phyloP scores from a whole-genome alignment of 2,329 filamentous ascomycete genomes.

The Ambrosiella cleistominuta region DNA sequence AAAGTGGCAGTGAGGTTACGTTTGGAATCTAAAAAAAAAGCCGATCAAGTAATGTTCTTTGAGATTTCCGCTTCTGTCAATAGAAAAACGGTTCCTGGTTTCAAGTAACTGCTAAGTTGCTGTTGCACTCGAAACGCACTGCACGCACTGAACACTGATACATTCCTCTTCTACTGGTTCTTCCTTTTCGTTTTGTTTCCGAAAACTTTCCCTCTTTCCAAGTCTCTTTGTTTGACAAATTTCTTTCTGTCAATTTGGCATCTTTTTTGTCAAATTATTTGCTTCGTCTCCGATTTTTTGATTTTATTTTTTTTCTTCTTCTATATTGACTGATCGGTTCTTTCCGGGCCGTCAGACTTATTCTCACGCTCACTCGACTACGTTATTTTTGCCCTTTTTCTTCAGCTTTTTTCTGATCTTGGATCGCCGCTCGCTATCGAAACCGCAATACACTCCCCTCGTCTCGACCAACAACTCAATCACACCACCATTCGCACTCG shows the following conservation, averaged over 20 bases:
- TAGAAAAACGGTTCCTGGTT: constrained; percentile 2
- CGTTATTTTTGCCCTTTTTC: constrained; percentile 2
- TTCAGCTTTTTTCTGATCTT: constrained; percentile 3
- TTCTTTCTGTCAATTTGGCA: not conserved
- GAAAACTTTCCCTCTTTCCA: constrained; percentile 1
- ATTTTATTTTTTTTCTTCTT: constrained; percentile 5
- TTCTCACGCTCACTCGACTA: constrained; percentile 7
- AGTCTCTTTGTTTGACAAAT: constrained; percentile 1
- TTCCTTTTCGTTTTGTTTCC: not conserved
- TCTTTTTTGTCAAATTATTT: not conserved
- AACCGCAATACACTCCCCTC: not conserved
- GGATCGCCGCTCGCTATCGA: constrained; percentile 1
- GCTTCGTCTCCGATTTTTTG: constrained; percentile 2
- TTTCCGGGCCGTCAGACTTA: not conserved
- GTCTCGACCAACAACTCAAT: not conserved
- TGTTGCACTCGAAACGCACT: not conserved
- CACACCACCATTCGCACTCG: not conserved
- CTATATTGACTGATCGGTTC: not conserved
- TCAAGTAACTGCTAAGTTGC: constrained; percentile 1
- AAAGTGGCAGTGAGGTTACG: too few relatives aligned
- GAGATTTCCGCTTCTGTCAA: not conserved
- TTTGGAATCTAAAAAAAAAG: too few relatives aligned
- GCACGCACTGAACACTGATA: constrained; percentile 1
- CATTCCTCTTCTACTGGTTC: not conserved
- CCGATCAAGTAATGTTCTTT: not conserved